Evolutionary conservation across 495 filamentous ascomycete species (phyloP).

Genomic region (Aspergillus nidulans): DNA sequence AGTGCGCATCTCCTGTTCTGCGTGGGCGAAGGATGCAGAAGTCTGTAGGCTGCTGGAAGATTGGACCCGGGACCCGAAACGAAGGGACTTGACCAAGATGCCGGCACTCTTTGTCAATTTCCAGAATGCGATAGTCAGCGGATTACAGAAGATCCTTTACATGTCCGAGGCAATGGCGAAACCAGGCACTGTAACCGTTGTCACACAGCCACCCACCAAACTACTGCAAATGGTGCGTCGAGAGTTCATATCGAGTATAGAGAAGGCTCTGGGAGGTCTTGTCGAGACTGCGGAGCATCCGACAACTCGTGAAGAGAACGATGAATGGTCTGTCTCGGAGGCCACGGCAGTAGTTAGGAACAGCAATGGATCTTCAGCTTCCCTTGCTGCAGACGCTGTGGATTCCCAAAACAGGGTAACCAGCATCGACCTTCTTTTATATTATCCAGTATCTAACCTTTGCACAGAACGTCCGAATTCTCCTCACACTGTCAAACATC

Average conservation of each 20-base stretch:
- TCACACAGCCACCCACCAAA: slow-evolving; percentile 77
- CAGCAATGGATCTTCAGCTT: slow-evolving; percentile 29
- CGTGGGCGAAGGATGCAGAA: slow-evolving; percentile 86
- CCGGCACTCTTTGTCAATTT: slow-evolving; percentile 75
- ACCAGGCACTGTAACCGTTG: slow-evolving; percentile 63
- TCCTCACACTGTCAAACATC: slow-evolving; percentile 88
- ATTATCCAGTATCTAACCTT: slow-evolving; percentile 18
- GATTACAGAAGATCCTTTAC: slow-evolving; percentile 92
- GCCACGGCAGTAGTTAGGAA: slow-evolving; percentile 26
- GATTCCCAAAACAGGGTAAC: slow-evolving; percentile 67
- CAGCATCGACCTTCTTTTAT: not conserved
- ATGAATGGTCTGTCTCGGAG: slow-evolving; percentile 42
- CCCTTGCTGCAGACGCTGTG: slow-evolving; percentile 50
- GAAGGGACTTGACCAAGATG: slow-evolving; percentile 84
- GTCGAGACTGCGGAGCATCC: slow-evolving; percentile 88
- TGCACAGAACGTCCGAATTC: slow-evolving; percentile 76
- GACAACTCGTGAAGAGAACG: slow-evolving; percentile 54
- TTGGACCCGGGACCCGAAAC: slow-evolving; percentile 77
- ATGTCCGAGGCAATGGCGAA: slow-evolving; percentile 75
- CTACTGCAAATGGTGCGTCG: slow-evolving; percentile 77
- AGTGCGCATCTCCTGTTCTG: slow-evolving; percentile 70
- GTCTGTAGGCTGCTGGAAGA: slow-evolving; percentile 85
- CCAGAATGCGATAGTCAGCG: slow-evolving; percentile 68
- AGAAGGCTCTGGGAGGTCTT: slow-evolving; percentile 88
- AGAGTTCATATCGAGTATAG: slow-evolving; percentile 85